Conservation (phyloP, 106 monocot species). For the Phalaenopsis aphrodite region DNA sequence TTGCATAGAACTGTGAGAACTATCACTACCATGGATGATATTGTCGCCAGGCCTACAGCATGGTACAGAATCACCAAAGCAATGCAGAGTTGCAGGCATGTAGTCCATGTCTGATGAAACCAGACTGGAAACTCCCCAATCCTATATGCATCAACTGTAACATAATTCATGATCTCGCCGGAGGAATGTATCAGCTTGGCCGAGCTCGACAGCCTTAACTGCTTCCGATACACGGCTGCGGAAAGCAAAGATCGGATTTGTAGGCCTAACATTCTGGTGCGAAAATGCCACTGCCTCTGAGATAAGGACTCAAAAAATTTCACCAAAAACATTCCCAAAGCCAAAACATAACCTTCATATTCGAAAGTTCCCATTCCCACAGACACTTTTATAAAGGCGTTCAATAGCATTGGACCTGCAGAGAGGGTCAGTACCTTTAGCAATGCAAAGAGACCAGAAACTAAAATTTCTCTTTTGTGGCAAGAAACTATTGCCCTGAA, state of each 20-base stretch:
- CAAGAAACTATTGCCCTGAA: slow-evolving; percentile 43
- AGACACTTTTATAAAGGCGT: slow-evolving; percentile 60
- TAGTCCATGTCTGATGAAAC: slow-evolving; percentile 90
- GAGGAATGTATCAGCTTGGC: slow-evolving; percentile 58
- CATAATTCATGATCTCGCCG: slow-evolving; percentile 85
- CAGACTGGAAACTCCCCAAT: slow-evolving; percentile 91
- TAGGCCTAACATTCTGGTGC: slow-evolving; percentile 40
- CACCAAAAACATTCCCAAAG: slow-evolving; percentile 29
- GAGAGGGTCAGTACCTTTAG: slow-evolving; percentile 59
- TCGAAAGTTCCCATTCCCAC: slow-evolving; percentile 23
- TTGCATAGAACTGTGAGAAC: slow-evolving; percentile 59
- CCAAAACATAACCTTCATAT: slow-evolving; percentile 42
- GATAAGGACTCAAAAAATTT: slow-evolving; percentile 69
- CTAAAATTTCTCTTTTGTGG: slow-evolving; percentile 40
- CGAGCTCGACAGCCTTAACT: slow-evolving; percentile 49
- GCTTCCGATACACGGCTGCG: slow-evolving; percentile 58
- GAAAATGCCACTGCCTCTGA: slow-evolving; percentile 79
- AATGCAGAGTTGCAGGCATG: slow-evolving; percentile 62
- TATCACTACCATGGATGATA: slow-evolving; percentile 60
- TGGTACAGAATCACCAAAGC: slow-evolving; percentile 73
- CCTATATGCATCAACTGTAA: slow-evolving; percentile 90
- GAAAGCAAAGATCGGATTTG: slow-evolving; percentile 56
- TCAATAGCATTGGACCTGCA: slow-evolving; percentile 60
- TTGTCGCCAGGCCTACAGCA: slow-evolving; percentile 66
- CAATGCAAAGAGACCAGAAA: slow-evolving; percentile 70